Conservation (phyloP, 2,329 filamentous ascomycete genomes). For the Penicillium aurantiogriseum region DNA sequence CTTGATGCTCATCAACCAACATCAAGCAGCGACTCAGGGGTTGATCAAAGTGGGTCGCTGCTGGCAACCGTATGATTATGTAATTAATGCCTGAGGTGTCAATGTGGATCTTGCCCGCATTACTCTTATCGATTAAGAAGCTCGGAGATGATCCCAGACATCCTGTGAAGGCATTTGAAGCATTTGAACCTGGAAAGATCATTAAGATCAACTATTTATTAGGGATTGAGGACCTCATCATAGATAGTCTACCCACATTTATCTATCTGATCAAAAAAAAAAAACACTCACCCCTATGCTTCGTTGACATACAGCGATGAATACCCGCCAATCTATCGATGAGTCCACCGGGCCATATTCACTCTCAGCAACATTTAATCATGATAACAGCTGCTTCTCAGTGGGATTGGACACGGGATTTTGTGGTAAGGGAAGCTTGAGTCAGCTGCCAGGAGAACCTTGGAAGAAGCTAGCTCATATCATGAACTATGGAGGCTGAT, state of each 20-base stretch:
- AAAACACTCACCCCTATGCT: constrained; percentile 8
- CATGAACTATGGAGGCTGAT: constrained; percentile 17
- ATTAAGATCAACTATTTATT: not conserved
- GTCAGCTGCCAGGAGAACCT: not conserved
- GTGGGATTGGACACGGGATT: constrained; percentile 85
- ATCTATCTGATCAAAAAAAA: not conserved
- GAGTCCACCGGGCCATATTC: constrained; percentile 70
- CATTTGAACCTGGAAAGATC: not conserved
- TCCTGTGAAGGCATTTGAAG: not conserved
- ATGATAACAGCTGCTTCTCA: constrained; percentile 79
- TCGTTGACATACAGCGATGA: constrained; percentile 59
- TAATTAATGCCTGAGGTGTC: constrained; percentile 17
- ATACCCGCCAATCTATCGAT: constrained; percentile 83
- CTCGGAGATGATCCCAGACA: constrained; percentile 1
- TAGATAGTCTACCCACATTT: not conserved
- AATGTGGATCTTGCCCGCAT: constrained; percentile 24
- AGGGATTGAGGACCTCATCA: not conserved
- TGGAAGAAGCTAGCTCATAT: not conserved
- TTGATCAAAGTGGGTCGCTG: constrained; percentile 26
- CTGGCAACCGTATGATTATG: constrained; percentile 24
- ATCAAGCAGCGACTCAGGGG: constrained; percentile 27
- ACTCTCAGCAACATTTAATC: constrained; percentile 81
- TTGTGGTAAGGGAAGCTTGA: constrained; percentile 60
- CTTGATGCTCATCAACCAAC: not conserved
- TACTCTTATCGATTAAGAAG: constrained; percentile 21